Evolutionary conservation across 2,329 filamentous ascomycete genomes (phyloP), one percentile per base, ranked within the genome.

Genomic region (Fusarium palustre): DNA sequence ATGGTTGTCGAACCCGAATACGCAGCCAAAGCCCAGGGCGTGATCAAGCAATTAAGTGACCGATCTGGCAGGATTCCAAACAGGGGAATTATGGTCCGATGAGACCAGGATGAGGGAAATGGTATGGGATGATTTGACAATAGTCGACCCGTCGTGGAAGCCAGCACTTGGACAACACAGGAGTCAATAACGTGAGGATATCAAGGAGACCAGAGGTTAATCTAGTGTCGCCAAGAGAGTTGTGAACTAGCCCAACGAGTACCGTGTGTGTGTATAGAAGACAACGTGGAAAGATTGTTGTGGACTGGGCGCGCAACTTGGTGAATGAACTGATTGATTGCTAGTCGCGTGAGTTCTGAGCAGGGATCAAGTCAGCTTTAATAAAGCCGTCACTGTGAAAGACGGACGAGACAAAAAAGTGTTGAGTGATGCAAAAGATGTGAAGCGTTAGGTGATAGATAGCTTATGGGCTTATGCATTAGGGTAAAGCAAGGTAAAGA

Each of bases 61-160:
- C 70, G 68, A 73, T 73, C 70, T 74, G 63, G 70, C 66, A 63
- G 66, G 66, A 69, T 55, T 41, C 60, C 45, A 55, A 69, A 60
- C 66, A 59, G 57, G 70, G 63, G 55, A 49, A 41, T 61, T 63
- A 64, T 75, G 72, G 73, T 70, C 68, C 73, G 73, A 75, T 73
- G 55, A 38, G 68, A 69, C 73, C 46, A 64, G 73, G 73, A 75
- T 74, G 59, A 48, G 64, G 61, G 71, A 69, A 68, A 73, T 67
- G 66, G 59, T 49, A 64, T 69, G 70, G 61, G 56, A 65, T 69
- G 70, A 64, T 64, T 64, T 59, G 55, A 46, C 34, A 69, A n/a
- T 52, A 36, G 43, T 59, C 38, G 63, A 69, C 49, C 64, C 60
- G 59, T 36, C 54, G 54, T 53, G 52, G 49, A 66, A 64, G 53